Evolutionary conservation across 129 eudicot genomes (phyloP).

Genomic region (Chrysanthemum seticuspe): DNA sequence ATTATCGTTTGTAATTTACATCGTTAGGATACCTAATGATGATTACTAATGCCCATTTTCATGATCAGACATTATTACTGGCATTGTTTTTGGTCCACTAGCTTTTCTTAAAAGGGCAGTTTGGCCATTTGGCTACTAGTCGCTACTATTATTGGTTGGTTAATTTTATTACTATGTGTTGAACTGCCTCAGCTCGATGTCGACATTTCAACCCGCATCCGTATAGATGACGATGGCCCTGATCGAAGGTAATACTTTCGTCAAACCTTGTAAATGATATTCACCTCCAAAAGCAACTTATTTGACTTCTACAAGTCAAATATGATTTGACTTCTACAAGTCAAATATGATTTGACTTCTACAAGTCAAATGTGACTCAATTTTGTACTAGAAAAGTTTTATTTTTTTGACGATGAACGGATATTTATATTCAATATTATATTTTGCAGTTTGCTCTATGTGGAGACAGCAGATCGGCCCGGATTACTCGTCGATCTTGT

Average conservation of each 20-base stretch:
- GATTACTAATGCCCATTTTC: no score
- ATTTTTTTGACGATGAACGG: not conserved
- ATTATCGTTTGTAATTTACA: no score
- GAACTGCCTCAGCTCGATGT: constrained; percentile 69
- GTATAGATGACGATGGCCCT: constrained; percentile 65
- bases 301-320: not conserved
- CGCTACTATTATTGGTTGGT: not conserved
- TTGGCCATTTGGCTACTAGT: constrained; percentile 5
- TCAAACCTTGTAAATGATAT: not conserved
- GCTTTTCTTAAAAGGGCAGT: no score
- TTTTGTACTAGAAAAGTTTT: not conserved
- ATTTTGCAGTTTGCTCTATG: constrained; percentile 68
- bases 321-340: not conserved
- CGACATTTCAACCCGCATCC: constrained; percentile 79
- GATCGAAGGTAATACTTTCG: constrained; percentile 67
- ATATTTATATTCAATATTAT: not conserved
- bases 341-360: not conserved
- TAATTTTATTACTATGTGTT: constrained; percentile 12
- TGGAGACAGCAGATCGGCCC: constrained; percentile 89
- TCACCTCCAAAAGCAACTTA: constrained; percentile 6
- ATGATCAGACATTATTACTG: no score
- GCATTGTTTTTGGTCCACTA: no score
- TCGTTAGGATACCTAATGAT: no score
- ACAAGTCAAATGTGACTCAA: not conserved
- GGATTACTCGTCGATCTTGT: constrained; percentile 97